phyloP scores from a whole-genome alignment of 2,329 filamentous ascomycete genomes.

The Elsinoe perseae region DNA sequence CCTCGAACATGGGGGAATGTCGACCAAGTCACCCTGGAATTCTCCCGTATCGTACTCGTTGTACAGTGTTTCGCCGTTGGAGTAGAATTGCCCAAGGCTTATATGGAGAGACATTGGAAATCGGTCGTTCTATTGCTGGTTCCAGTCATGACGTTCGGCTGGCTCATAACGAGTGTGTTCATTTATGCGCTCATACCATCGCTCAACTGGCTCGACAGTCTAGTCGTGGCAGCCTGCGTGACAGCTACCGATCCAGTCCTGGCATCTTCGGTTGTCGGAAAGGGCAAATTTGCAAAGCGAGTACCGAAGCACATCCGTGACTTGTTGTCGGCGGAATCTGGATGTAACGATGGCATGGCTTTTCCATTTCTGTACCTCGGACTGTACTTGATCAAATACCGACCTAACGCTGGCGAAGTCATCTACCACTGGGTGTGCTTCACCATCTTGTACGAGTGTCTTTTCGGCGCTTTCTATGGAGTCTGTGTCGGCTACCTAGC shows the following conservation, averaged over 20 bases:
- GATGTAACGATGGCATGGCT: slow-evolving; percentile 99
- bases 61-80: slow-evolving; percentile 90
- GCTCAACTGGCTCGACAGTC: slow-evolving; percentile 80
- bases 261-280: slow-evolving; percentile 94
- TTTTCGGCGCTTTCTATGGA: slow-evolving; percentile 85
- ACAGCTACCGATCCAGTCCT: slow-evolving; percentile 95
- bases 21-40: slow-evolving; percentile 81
- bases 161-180: slow-evolving; percentile 85
- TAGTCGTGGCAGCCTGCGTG: slow-evolving; percentile 83
- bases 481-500: slow-evolving; percentile 83
- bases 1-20: slow-evolving; percentile 70
- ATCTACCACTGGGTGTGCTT: slow-evolving; percentile 81
- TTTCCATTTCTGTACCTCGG: slow-evolving; percentile 95
- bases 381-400: slow-evolving; percentile 79
- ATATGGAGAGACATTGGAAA: slow-evolving; percentile 97
- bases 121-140: slow-evolving; percentile 82
- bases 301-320: slow-evolving; percentile 97
- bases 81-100: slow-evolving; percentile 82
- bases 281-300: slow-evolving; percentile 96
- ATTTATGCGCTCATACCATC: slow-evolving; percentile 79
- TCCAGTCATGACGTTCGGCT: slow-evolving; percentile 96
- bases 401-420: slow-evolving; percentile 59
- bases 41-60: slow-evolving; percentile 80
- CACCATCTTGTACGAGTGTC: slow-evolving; percentile 88
- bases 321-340: slow-evolving; percentile 88